phyloP scores from a whole-genome alignment of 2,329 filamentous ascomycete species.

The Moelleriella libera region DNA sequence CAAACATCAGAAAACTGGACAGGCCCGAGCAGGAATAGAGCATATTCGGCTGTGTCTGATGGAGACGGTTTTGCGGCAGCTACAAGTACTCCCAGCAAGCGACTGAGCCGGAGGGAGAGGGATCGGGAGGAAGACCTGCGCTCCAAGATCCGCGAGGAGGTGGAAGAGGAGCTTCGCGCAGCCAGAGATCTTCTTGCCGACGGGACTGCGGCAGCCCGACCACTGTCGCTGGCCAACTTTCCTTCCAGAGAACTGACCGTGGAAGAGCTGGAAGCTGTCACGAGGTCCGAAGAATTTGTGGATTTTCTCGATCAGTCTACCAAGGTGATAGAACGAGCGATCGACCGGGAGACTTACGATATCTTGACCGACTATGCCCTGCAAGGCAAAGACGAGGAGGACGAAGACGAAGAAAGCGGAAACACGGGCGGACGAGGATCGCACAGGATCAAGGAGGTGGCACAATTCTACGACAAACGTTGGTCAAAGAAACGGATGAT shows the following conservation, averaged over 20 bases:
- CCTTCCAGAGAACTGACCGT: slow-evolving; percentile 65
- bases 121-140: slow-evolving; percentile 83
- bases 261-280: slow-evolving; percentile 83
- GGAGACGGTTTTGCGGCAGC: slow-evolving; percentile 42
- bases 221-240: slow-evolving; percentile 37
- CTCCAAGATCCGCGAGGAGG: slow-evolving; percentile 70
- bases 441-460: slow-evolving; percentile 69
- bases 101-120: slow-evolving; percentile 62
- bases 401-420: slow-evolving; percentile 67
- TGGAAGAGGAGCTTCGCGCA: slow-evolving; percentile 80
- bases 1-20: slow-evolving; percentile 74
- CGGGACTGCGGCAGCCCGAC: slow-evolving; percentile 12
- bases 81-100: slow-evolving; percentile 51
- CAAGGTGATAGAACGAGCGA: slow-evolving; percentile 88
- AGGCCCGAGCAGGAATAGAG: slow-evolving; percentile 32
- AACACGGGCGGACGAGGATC: slow-evolving; percentile 58
- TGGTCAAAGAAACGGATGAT: slow-evolving; percentile 98
- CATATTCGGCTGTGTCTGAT: slow-evolving; percentile 35
- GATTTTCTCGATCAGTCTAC: slow-evolving; percentile 92
- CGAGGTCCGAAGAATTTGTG: slow-evolving; percentile 81
- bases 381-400: slow-evolving; percentile 59
- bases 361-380: slow-evolving; percentile 89
- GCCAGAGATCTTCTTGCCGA: slow-evolving; percentile 46
- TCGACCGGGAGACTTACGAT: slow-evolving; percentile 86
- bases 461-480: slow-evolving; percentile 86